Percentiles rank a stretch among this genome's conserved stretches.
Conservation (phyloP, 306 rosid species). For the Arachis stenosperma region DNA sequence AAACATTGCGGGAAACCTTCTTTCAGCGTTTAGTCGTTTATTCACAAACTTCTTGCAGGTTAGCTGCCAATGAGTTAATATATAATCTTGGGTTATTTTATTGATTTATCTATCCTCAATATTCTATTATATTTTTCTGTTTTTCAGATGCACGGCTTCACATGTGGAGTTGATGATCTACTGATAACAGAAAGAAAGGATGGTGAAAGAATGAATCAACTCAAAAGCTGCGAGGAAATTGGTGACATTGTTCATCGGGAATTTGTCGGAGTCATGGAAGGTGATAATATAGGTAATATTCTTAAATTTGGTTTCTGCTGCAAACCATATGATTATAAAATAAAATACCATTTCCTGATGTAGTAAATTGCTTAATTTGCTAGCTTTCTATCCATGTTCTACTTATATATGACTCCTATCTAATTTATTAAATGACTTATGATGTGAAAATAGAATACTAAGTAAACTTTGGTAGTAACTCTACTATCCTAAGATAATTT, state of each 20-base stretch:
- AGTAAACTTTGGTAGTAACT: neutral
- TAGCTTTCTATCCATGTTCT: neutral
- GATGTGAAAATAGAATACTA: neutral
- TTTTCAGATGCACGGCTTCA: conserved; percentile 84
- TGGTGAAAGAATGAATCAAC: conserved; percentile 67
- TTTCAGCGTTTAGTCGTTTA: conserved; percentile 84
- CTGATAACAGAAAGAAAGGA: conserved; percentile 64
- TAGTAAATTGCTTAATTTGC: conserved; percentile 21
- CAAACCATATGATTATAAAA: conserved; percentile 15
- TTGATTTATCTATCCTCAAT: conserved; percentile 5
- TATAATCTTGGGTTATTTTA: neutral
- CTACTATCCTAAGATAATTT: neutral
- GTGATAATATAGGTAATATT: conserved; percentile 62
- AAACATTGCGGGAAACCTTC: conserved; percentile 76
- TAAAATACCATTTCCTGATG: conserved; percentile 22
- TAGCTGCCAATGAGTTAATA: conserved; percentile 34
- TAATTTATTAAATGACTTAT: neutral
- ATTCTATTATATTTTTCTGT: conserved; percentile 29
- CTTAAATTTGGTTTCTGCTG: neutral
- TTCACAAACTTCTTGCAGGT: conserved; percentile 88
- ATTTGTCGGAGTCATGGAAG: conserved; percentile 62
- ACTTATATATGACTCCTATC: neutral
- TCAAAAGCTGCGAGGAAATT: conserved; percentile 72
- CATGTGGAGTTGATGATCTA: conserved; percentile 96
- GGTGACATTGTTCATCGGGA: conserved; percentile 78